Base-by-base conservation (phyloP, 805 yeast genomes). In the Schizosaccharomyces lindneri region DNA sequence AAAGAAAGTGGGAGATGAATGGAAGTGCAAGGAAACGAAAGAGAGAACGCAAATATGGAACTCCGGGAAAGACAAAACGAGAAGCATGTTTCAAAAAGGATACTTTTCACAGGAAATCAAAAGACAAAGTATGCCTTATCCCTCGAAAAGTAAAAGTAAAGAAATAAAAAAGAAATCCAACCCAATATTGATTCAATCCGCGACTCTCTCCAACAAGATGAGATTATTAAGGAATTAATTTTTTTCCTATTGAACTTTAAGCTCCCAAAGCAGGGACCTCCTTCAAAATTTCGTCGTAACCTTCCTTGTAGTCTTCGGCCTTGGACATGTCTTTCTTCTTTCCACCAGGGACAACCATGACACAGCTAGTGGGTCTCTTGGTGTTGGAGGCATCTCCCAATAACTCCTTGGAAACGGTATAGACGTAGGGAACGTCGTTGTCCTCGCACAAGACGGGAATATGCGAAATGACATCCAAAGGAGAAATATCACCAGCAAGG, bases 381-480 rank as follows among this genome's bases (percentile, higher is more conserved):
- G 98, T 93, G 64, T 97, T 95, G 71, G 97, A 97, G 31, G 99
- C 98, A 65, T 95, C 85, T 43, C 99, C 99, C 66, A 93, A 80
- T 71, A 93, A 97, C 76, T 93, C 97, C 75, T 93, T 93, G 61
- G 97, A 88, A 69, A 98, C 98, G 65, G 93, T 81, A 74, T 93
- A 93, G 55, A 90, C 79, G 71, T 77, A 94, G 69, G 97, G 97
- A 60, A 93, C 97, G 59, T 85, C 75, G 65, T 80, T 76, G 72
- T 93, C 99, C 76, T 93, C 98, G 76, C 98, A 93, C 65, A 93
- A 79, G 59, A 94, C 97, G 62, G 99, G 99, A 63, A 93, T 81
- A 72, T 93, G 99, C 55, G 97, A 87, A 67, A 94, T 86, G 59
- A 93, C 97, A 72, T 93, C 99, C 61, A 89, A 81, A 63, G 99